A percentile compares a stretch with the other conserved stretches of the same genome.
These are phyloP conservation scores for Thuja plicata DNA, from an alignment of 83 land plant species.

Conservation along the genomic window DNA sequence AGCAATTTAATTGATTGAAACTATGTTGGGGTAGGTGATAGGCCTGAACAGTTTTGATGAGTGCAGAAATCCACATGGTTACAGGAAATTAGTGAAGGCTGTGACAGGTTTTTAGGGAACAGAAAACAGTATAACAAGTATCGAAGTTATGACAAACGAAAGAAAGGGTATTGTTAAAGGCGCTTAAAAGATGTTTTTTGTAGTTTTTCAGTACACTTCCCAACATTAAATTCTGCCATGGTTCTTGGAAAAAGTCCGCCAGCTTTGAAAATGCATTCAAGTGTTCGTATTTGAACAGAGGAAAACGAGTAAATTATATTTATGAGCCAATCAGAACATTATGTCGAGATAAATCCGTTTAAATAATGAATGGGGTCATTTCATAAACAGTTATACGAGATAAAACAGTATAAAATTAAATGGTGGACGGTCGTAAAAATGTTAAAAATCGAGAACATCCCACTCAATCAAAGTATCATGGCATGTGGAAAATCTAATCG, in stretches of 20 bases:
- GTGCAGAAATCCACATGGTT: conserved; percentile 6
- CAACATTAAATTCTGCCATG: background rate
- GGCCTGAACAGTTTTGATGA: background rate
- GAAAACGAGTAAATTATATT: no score
- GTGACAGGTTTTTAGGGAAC: background rate
- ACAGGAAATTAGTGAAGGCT: background rate
- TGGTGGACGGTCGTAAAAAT: background rate
- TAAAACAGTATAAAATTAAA: background rate
- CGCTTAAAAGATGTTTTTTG: background rate
- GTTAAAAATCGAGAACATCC: no score
- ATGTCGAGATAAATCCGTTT: background rate
- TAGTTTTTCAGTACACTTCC: background rate
- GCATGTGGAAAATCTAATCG: no score
- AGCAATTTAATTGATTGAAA: background rate
- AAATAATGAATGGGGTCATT: background rate
- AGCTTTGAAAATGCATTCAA: background rate
- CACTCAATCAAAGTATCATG: no score
- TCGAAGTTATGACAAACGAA: background rate
- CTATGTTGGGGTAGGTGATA: background rate
- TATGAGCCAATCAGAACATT: background rate
- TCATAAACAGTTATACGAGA: background rate
- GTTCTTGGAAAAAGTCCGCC: background rate
- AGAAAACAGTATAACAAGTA: background rate
- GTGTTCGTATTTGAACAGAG: background rate
- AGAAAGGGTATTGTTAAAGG: background rate